A percentile compares a stretch with the other conserved stretches of the same genome.
These are phyloP conservation scores for Dentipellis sp. DNA, from an alignment of 768 basidiomycete species.

Conservation along the genomic window DNA sequence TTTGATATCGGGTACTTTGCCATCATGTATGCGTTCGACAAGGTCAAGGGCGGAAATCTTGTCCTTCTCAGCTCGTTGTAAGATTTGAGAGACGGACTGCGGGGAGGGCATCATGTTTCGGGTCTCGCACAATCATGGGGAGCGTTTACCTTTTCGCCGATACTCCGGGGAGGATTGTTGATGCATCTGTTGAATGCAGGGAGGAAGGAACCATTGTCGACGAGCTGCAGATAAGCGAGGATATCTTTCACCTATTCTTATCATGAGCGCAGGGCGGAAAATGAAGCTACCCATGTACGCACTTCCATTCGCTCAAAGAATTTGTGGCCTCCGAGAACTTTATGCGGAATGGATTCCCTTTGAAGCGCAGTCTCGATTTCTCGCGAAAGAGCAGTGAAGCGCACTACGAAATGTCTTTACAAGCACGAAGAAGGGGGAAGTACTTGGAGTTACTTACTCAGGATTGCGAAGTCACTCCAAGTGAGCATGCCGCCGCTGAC, in stretches of 20 bases:
- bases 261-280: neutral
- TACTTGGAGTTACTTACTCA: slow-evolving; percentile 40
- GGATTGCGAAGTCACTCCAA: slow-evolving; percentile 75
- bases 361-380: slow-evolving; percentile 69
- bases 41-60: slow-evolving; percentile 48
- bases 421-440: neutral
- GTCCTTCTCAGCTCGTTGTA: slow-evolving; percentile 39
- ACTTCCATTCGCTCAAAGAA: slow-evolving; percentile 85
- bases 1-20: slow-evolving; percentile 53
- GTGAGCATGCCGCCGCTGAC: slow-evolving; percentile 60
- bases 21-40: slow-evolving; percentile 56
- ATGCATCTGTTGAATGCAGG: slow-evolving; percentile 68
- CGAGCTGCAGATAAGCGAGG: slow-evolving; percentile 72
- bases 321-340: slow-evolving; percentile 71
- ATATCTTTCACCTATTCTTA: slow-evolving; percentile 62
- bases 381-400: slow-evolving; percentile 75
- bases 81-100: slow-evolving; percentile 55
- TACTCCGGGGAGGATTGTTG: slow-evolving; percentile 61
- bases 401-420: slow-evolving; percentile 35
- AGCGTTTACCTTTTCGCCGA: slow-evolving; percentile 67
- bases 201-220: slow-evolving; percentile 59
- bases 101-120: neutral
- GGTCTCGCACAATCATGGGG: neutral
- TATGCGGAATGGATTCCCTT: slow-evolving; percentile 67
- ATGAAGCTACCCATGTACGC: slow-evolving; percentile 5